Conservation (phyloP, 306 rosid species). For the Lotus japonicus region DNA sequence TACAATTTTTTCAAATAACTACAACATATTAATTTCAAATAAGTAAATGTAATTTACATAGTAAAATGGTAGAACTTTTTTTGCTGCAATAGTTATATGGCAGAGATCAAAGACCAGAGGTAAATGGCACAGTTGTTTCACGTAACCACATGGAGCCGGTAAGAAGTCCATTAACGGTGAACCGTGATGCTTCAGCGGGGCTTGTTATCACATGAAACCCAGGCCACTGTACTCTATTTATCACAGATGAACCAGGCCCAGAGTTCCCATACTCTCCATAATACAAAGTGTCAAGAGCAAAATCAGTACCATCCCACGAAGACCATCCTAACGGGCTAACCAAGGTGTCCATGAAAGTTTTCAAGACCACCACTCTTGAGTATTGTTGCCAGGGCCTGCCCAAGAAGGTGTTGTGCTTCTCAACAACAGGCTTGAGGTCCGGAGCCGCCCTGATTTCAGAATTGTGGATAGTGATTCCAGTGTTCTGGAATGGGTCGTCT, state of each 20-base stretch:
- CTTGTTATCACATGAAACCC: slow-evolving; percentile 56
- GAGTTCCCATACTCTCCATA: slow-evolving; percentile 57
- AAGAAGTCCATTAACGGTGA: slow-evolving; percentile 47
- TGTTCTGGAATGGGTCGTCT: slow-evolving; percentile 69
- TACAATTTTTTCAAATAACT: neutral
- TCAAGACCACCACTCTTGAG: slow-evolving; percentile 50
- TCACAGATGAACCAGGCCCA: slow-evolving; percentile 59
- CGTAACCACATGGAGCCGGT: slow-evolving; percentile 70
- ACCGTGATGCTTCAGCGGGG: slow-evolving; percentile 39
- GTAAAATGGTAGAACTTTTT: neutral
- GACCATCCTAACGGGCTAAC: slow-evolving; percentile 75
- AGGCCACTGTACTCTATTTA: slow-evolving; percentile 48
- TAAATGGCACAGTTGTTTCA: slow-evolving; percentile 60
- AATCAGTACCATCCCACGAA: slow-evolving; percentile 38
- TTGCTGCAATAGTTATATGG: neutral
- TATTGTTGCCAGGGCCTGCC: slow-evolving; percentile 88
- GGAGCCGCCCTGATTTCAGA: slow-evolving; percentile 52
- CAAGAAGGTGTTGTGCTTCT: slow-evolving; percentile 39
- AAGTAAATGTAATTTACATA: neutral
- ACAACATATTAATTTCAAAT: neutral
- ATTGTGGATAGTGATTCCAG: slow-evolving; percentile 56
- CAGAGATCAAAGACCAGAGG: slow-evolving; percentile 32
- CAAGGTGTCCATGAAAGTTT: slow-evolving; percentile 44
- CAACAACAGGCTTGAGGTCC: slow-evolving; percentile 43
- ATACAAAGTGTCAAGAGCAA: slow-evolving; percentile 48